Percentiles rank a stretch among this genome's conserved stretches.
Evolutionary conservation across 108 stramenopile genomes (phyloP).

Genomic region (Nannochloropsis oceanica): DNA sequence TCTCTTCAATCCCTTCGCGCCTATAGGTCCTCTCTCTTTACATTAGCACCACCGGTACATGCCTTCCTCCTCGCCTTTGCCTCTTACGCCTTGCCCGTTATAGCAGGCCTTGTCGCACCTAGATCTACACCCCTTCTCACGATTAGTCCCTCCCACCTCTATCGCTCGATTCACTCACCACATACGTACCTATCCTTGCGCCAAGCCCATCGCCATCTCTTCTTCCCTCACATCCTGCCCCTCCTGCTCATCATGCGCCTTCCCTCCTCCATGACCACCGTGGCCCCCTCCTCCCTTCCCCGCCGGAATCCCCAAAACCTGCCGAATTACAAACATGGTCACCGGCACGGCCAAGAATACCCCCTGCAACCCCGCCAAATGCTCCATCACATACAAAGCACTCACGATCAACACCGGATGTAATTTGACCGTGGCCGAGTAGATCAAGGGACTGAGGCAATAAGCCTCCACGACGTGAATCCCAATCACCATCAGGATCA

Average conservation of each 20-base stretch:
- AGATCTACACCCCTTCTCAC: no score
- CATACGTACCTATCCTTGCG: no score
- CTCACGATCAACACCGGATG: constrained; percentile 14
- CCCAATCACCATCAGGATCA: constrained; percentile 16
- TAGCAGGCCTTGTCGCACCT: no score
- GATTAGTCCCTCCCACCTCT: no score
- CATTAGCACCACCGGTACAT: no score
- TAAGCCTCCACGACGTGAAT: constrained; percentile 26
- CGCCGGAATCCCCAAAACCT: neutral
- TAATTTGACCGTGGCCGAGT: constrained; percentile 15
- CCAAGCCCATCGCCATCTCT: no score
- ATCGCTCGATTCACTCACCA: no score
- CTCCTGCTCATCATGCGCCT: neutral
- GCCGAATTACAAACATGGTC: constrained; percentile 1
- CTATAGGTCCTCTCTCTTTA: no score
- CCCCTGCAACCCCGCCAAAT: constrained; percentile 24
- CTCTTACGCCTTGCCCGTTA: no score
- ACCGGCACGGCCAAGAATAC: constrained; percentile 12
- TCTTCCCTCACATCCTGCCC: neutral
- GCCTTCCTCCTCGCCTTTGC: no score
- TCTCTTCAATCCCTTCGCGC: no score
- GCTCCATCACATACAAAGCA: constrained; percentile 16
- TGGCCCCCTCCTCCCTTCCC: neutral
- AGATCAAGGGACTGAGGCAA: constrained; percentile 20
- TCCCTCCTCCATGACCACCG: no score